phyloP scores from a whole-genome alignment of 208 protist genomes.

The Leishmania amazonensis region DNA sequence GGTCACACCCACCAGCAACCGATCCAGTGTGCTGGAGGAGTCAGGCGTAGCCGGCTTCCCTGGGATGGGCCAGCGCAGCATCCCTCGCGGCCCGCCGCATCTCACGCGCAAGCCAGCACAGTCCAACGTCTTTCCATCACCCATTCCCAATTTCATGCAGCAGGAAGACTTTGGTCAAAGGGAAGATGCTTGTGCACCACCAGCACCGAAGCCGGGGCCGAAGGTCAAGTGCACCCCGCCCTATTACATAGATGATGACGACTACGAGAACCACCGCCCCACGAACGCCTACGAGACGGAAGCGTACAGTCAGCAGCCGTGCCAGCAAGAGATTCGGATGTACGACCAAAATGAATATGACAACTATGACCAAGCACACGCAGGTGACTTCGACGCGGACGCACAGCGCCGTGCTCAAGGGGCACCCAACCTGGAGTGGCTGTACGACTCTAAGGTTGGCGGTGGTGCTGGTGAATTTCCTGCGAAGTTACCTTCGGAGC shows the following conservation, averaged over 20 bases:
- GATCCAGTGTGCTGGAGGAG: conserved; percentile 3
- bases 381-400: no score
- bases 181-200: not conserved
- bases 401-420: not conserved
- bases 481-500: not conserved
- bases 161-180: not conserved
- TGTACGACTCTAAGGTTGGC: not conserved
- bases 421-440: conserved; percentile 4
- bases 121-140: conserved; percentile 38
- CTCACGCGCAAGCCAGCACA: conserved; percentile 26
- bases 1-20: not conserved
- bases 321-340: conserved; percentile 30
- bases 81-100: conserved; percentile 19
- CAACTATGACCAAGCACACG: not conserved
- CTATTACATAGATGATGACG: conserved; percentile 16
- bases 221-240: conserved; percentile 4
- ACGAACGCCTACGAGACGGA: not conserved
- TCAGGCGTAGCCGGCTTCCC: conserved; percentile 40
- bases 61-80: conserved; percentile 40
- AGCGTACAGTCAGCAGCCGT: not conserved
- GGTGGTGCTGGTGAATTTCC: not conserved
- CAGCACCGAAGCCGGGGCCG: not conserved
- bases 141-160: conserved; percentile 8
- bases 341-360: conserved; percentile 15
- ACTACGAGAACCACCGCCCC: conserved; percentile 23